phyloP scores from a whole-genome alignment of 176 grass and related monocot genomes.

The Raddia guianensis region DNA sequence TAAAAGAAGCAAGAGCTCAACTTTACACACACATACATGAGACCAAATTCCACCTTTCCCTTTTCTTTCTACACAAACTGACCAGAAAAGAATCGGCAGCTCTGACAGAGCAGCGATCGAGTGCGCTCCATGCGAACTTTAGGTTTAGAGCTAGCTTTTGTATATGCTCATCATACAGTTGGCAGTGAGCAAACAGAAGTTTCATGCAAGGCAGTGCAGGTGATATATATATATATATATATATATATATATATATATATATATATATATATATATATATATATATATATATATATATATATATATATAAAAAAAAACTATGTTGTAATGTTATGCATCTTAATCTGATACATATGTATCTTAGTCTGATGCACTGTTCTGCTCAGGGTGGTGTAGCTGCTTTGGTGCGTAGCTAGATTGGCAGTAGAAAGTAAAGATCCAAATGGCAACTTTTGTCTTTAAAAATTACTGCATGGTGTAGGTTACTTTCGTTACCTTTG shows the following conservation, averaged over 20 bases:
- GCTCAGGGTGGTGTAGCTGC: not conserved
- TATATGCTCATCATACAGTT: slow-evolving; percentile 22
- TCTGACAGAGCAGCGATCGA: slow-evolving; percentile 26
- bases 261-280: too few species aligned
- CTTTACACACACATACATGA: slow-evolving; percentile 54
- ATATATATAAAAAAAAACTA: not conserved
- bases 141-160: not conserved
- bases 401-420: not conserved
- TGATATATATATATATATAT: too few species aligned
- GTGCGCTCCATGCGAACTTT: slow-evolving; percentile 34
- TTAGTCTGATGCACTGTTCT: not conserved
- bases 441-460: slow-evolving; percentile 24
- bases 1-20: slow-evolving; percentile 52
- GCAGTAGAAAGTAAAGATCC: slow-evolving; percentile 25
- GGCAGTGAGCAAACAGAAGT: slow-evolving; percentile 22
- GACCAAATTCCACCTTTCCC: slow-evolving; percentile 48
- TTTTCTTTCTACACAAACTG: slow-evolving; percentile 17
- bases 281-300: too few species aligned
- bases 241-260: too few species aligned
- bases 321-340: not conserved
- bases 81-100: slow-evolving; percentile 18
- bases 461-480: not conserved
- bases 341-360: not conserved
- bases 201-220: slow-evolving; percentile 22
- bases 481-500: slow-evolving; percentile 10